Base-by-base conservation (phyloP, 306 rosid genomes). In the Vigna nakashimae region DNA sequence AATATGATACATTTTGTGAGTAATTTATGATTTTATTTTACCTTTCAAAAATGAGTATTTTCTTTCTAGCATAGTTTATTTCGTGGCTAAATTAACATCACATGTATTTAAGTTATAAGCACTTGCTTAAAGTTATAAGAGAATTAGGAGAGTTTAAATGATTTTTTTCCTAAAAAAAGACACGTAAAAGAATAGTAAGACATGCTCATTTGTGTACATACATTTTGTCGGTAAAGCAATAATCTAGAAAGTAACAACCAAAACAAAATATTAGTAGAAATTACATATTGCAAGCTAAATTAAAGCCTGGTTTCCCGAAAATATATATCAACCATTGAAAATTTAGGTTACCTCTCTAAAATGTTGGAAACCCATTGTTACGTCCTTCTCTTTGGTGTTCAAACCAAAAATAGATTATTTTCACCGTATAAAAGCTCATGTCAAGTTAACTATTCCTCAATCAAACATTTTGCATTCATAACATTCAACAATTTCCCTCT, bases 341-440 rank as follows among this genome's bases (percentile, higher is more conserved):
- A 9, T 73, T 65, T 20, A 42, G 75, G 3, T 4, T 13, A 0
- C 11, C 4, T 13, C 16, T 50, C 65, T 24, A 67, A 14, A 74
- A 48, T n/a, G 20, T 59, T 38, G 71, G 49, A 45, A 9, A 28
- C 4, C 64, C 65, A 63, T 11, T 32, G 1, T 65, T 34, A 15
- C 10, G 2, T 34, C 72, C 77, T 74, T 2, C 1, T 38, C 59
- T 75, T 26, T 1, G 0, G 42, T 8, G 7, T 48, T 18, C 32
- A 40, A 26, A 8, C 73, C 30, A 68, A 75, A 75, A 38, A 26
- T 75, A 81, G 65, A 3, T 52, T 76, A 2, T 8, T 15, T 13
- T 42, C 68, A 45, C 4, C 34, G 6, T 45, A 66, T 46, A 56
- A 58, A n/a, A 46, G n/a, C 50, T 15, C 38, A 16, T 74, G 5